Evolutionary conservation across 139 green algal genomes (phyloP).

Genomic region (Picochlorum sp.): DNA sequence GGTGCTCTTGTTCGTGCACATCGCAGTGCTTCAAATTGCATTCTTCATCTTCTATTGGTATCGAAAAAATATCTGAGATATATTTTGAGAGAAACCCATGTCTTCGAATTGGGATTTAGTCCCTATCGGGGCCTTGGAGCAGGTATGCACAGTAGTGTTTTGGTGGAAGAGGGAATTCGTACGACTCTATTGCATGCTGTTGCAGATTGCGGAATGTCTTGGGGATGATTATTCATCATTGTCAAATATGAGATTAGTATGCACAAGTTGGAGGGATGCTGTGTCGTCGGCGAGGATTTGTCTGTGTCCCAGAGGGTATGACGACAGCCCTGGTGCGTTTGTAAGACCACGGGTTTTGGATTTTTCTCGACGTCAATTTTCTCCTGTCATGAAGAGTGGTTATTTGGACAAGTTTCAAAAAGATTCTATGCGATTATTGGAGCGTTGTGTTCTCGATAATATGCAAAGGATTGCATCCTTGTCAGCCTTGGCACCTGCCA

Average conservation of each 20-base stretch:
- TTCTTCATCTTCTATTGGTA: too few relatives aligned
- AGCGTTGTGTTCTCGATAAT: too few relatives aligned
- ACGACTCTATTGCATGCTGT: too few relatives aligned
- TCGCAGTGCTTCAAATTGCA: too few relatives aligned
- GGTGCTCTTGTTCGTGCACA: too few relatives aligned
- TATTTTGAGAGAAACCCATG: constrained; percentile 1
- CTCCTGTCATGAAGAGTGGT: neutral
- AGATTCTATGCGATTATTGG: too few relatives aligned
- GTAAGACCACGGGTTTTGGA: neutral
- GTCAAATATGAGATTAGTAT: neutral
- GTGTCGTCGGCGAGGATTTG: neutral
- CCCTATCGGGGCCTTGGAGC: neutral
- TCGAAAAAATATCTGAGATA: neutral
- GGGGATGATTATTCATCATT: neutral
- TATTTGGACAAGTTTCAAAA: too few relatives aligned
- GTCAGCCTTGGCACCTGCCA: neutral
- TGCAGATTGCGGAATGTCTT: neutral
- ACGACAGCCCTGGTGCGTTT: neutral
- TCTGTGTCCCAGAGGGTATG: neutral
- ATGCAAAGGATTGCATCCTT: neutral
- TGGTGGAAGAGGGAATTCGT: too few relatives aligned
- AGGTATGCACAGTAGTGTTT: neutral
- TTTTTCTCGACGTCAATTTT: neutral
- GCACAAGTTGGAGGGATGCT: neutral
- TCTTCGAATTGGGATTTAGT: neutral